Evolutionary conservation across 371 early-diverging fungal species (phyloP).

Genomic region (Capillidium heterosporum): DNA sequence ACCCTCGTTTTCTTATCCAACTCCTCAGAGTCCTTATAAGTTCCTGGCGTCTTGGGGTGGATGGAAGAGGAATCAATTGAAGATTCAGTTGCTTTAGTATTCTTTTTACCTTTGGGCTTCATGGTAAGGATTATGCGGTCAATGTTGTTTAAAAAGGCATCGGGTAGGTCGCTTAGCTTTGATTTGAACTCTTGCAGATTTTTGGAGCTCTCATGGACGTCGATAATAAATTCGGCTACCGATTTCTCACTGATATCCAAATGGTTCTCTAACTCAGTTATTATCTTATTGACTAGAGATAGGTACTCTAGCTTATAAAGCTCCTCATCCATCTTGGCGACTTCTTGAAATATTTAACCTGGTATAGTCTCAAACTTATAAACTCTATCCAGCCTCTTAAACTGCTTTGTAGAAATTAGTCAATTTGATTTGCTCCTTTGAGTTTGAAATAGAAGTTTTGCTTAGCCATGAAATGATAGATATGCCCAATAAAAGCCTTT

Average conservation of each 20-base stretch:
- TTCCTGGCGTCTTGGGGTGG: constrained; percentile 4
- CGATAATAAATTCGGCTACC: constrained; percentile 59
- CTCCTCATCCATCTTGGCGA: constrained; percentile 22
- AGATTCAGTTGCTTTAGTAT: constrained; percentile 4
- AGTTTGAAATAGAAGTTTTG: too few relatives aligned
- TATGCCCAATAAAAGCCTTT: too few relatives aligned
- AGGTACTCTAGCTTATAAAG: constrained; percentile 71
- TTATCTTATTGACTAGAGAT: constrained; percentile 78
- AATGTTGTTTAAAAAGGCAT: constrained; percentile 61
- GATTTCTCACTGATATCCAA: constrained; percentile 79
- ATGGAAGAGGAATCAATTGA: neutral
- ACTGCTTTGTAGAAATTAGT: too few relatives aligned
- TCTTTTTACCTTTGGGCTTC: constrained; percentile 34
- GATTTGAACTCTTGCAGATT: constrained; percentile 45
- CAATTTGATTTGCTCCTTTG: too few relatives aligned
- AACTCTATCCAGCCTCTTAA: too few relatives aligned
- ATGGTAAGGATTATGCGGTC: constrained; percentile 78
- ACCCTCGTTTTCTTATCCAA: constrained; percentile 25
- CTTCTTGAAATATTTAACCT: too few relatives aligned
- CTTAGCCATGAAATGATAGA: too few relatives aligned
- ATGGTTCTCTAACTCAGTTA: constrained; percentile 81
- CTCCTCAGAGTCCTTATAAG: constrained; percentile 6
- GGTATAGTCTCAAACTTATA: too few relatives aligned
- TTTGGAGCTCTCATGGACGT: constrained; percentile 45
- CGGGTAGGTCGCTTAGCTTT: constrained; percentile 66